phyloP scores from a whole-genome alignment of 2,329 filamentous ascomycete species.

The Claviceps capensis region DNA sequence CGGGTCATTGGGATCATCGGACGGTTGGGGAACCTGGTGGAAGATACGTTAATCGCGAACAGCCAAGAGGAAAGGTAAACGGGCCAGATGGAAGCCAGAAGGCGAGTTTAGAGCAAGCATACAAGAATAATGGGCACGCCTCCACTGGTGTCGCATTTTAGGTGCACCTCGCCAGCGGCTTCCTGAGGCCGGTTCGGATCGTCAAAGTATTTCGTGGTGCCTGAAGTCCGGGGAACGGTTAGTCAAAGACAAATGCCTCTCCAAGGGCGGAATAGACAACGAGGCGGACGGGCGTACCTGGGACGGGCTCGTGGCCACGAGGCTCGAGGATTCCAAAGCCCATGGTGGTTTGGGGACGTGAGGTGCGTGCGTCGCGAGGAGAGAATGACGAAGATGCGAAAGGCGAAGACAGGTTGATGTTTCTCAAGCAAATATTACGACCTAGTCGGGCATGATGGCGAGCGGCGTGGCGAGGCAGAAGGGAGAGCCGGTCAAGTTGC shows the following conservation, averaged over 20 bases:
- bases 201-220: conserved; percentile 52
- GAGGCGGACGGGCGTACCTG: conserved; percentile 39
- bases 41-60: not conserved
- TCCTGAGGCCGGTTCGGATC: conserved; percentile 36
- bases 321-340: conserved; percentile 60
- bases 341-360: conserved; percentile 15
- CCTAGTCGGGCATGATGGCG: not conserved
- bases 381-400: not conserved
- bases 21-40: conserved; percentile 58
- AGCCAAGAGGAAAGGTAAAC: too few relatives aligned
- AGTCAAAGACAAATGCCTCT: not conserved
- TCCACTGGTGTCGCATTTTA: conserved; percentile 63
- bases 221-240: conserved; percentile 18
- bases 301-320: conserved; percentile 52
- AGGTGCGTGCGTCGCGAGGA: not conserved
- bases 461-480: not conserved
- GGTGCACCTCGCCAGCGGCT: conserved; percentile 25
- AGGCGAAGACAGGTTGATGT: not conserved
- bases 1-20: conserved; percentile 81
- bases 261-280: too few relatives aligned
- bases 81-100: too few relatives aligned
- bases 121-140: conserved; percentile 63
- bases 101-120: conserved; percentile 7
- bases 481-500: too few relatives aligned
- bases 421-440: not conserved